These are phyloP conservation scores for Ophioceras dolichostomum DNA, from an alignment of 2,329 filamentous ascomycete species.

Conservation along the genomic window DNA sequence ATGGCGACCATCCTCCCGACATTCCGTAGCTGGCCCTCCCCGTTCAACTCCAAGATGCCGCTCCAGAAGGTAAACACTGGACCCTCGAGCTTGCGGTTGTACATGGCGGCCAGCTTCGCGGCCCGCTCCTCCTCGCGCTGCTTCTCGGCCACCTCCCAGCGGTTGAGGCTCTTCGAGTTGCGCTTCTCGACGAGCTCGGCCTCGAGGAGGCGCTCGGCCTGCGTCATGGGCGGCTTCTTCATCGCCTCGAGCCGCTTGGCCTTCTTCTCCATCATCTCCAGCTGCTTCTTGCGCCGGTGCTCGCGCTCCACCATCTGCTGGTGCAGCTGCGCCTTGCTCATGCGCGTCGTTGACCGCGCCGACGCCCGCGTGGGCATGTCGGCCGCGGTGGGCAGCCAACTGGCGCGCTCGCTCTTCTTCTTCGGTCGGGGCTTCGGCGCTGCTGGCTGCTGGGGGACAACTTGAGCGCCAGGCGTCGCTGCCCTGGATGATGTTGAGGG, in stretches of 20 bases:
- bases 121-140: conserved; percentile 73
- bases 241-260: conserved; percentile 59
- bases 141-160: conserved; percentile 90
- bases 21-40: conserved; percentile 61
- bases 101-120: conserved; percentile 74
- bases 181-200: conserved; percentile 72
- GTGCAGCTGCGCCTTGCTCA: conserved; percentile 50
- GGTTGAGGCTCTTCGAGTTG: conserved; percentile 81
- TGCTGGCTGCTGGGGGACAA: conserved; percentile 16
- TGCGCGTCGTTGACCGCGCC: conserved; percentile 42
- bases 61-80: conserved; percentile 91
- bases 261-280: conserved; percentile 54
- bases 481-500: conserved; percentile 19
- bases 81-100: conserved; percentile 75
- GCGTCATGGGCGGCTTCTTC: conserved; percentile 74
- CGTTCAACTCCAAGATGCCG: conserved; percentile 66
- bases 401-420: conserved; percentile 47
- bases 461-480: conserved; percentile 20
- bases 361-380: conserved; percentile 48
- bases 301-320: conserved; percentile 65
- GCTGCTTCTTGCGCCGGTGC: conserved; percentile 55
- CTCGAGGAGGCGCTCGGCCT: conserved; percentile 72
- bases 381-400: conserved; percentile 41
- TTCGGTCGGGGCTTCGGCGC: conserved; percentile 36
- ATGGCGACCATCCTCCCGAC: conserved; percentile 54